phyloP scores from a whole-genome alignment of 306 rosid genomes.

The Vigna radiata region DNA sequence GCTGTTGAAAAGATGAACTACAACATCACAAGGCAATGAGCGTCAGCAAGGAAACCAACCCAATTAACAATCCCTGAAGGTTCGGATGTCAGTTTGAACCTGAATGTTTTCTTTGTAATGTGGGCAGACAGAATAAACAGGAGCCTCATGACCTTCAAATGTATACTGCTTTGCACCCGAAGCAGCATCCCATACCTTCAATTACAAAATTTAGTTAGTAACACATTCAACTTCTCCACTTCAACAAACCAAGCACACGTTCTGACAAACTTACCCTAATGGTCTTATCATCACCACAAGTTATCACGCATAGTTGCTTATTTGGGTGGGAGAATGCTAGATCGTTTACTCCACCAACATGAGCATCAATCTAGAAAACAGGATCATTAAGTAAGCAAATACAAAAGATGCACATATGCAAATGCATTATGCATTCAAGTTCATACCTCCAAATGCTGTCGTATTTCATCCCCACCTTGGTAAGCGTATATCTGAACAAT shows the following conservation, averaged over 20 bases:
- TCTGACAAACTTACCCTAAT: constrained; percentile 71
- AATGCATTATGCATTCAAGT: background rate
- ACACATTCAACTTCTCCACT: constrained; percentile 31
- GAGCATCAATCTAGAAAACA: constrained; percentile 85
- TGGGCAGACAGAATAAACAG: constrained; percentile 92
- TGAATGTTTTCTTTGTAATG: constrained; percentile 92
- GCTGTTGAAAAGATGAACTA: constrained; percentile 97
- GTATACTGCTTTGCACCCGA: constrained; percentile 74
- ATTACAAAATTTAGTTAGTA: constrained; percentile 47
- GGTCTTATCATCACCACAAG: constrained; percentile 97
- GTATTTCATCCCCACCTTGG: constrained; percentile 72
- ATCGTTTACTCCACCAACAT: constrained; percentile 96
- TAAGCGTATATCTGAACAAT: constrained; percentile 95
- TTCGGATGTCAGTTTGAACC: constrained; percentile 49
- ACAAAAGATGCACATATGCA: background rate
- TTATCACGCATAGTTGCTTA: constrained; percentile 94
- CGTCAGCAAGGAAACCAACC: constrained; percentile 17
- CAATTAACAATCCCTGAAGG: constrained; percentile 15
- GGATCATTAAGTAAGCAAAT: constrained; percentile 15
- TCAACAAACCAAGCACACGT: constrained; percentile 35
- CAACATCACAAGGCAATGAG: constrained; percentile 44
- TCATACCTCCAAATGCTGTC: constrained; percentile 86
- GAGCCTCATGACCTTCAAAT: constrained; percentile 95
- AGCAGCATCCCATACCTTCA: constrained; percentile 93
- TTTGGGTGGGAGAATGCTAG: constrained; percentile 96